A percentile compares a stretch with the other conserved stretches of the same genome.
Conservation (phyloP, 179 eudicot genomes). For the Silene coronaria region DNA sequence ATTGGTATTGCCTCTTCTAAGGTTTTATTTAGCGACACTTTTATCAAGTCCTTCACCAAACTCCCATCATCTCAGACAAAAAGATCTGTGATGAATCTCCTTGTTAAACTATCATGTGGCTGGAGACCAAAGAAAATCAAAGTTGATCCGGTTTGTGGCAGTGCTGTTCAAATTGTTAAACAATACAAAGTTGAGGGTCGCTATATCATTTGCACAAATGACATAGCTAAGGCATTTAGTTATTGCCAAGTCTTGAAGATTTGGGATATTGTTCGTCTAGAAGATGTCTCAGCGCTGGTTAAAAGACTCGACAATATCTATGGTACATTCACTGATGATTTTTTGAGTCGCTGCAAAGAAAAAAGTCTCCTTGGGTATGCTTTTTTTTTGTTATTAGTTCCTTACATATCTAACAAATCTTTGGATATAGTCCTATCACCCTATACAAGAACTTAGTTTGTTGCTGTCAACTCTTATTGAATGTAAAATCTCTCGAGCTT, state of each 20-base stretch:
- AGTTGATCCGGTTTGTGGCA: slow-evolving; percentile 43
- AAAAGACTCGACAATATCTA: slow-evolving; percentile 53
- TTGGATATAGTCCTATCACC: too few species aligned
- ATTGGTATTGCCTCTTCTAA: slow-evolving; percentile 16
- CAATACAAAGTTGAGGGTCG: slow-evolving; percentile 54
- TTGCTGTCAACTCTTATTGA: too few species aligned
- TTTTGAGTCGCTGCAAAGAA: slow-evolving; percentile 43
- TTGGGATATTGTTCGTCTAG: slow-evolving; percentile 64
- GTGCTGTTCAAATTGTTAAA: slow-evolving; percentile 42
- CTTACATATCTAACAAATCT: neutral
- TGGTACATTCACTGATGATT: slow-evolving; percentile 50
- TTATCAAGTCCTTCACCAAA: slow-evolving; percentile 51
- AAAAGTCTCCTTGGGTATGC: slow-evolving; percentile 48
- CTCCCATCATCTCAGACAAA: slow-evolving; percentile 34
- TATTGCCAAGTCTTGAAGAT: slow-evolving; percentile 60
- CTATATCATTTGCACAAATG: slow-evolving; percentile 51
- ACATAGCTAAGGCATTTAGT: slow-evolving; percentile 37
- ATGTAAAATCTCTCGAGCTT: too few species aligned
- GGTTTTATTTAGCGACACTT: slow-evolving; percentile 65
- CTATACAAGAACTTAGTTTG: neutral
- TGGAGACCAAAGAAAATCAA: slow-evolving; percentile 60
- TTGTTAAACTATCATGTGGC: slow-evolving; percentile 57
- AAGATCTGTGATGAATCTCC: slow-evolving; percentile 45
- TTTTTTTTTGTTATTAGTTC: neutral
- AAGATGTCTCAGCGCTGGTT: slow-evolving; percentile 46